Conservation (phyloP, 2,329 filamentous ascomycete genomes). For the Apiospora rasikravindrae region DNA sequence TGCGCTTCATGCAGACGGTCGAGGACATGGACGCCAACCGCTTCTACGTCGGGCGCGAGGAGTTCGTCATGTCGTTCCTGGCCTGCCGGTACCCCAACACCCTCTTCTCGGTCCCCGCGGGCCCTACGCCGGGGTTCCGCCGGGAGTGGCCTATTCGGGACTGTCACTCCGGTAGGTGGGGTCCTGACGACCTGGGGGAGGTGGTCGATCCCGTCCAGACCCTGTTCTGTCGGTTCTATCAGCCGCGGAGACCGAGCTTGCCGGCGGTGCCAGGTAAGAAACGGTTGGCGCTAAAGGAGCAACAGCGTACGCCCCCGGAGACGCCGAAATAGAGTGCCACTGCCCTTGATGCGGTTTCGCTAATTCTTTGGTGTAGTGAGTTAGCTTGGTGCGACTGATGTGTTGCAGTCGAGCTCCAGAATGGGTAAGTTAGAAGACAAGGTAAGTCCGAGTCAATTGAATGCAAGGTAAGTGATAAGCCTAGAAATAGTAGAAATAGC, state of each 20-base stretch:
- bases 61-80: constrained; percentile 9
- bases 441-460: too few relatives aligned
- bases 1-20: constrained; percentile 3
- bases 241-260: not conserved
- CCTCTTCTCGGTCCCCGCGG: constrained; percentile 2
- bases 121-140: not conserved
- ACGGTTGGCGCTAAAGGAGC: not conserved
- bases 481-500: too few relatives aligned
- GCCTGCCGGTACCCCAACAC: not conserved
- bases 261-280: not conserved
- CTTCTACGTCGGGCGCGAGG: constrained; percentile 17
- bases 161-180: not conserved
- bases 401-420: too few relatives aligned
- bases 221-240: not conserved
- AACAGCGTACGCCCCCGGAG: not conserved
- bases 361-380: not conserved
- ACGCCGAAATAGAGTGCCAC: not conserved
- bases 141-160: not conserved
- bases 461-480: too few relatives aligned
- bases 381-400: not conserved
- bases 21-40: constrained; percentile 7
- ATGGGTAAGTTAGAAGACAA: not conserved
- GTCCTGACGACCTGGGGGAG: not conserved
- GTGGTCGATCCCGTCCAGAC: not conserved
- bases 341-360: not conserved